Percentiles rank a stretch among this genome's conserved stretches.
Conservation (phyloP, 2,329 filamentous ascomycete genomes). For the Aspergillus sp. region DNA sequence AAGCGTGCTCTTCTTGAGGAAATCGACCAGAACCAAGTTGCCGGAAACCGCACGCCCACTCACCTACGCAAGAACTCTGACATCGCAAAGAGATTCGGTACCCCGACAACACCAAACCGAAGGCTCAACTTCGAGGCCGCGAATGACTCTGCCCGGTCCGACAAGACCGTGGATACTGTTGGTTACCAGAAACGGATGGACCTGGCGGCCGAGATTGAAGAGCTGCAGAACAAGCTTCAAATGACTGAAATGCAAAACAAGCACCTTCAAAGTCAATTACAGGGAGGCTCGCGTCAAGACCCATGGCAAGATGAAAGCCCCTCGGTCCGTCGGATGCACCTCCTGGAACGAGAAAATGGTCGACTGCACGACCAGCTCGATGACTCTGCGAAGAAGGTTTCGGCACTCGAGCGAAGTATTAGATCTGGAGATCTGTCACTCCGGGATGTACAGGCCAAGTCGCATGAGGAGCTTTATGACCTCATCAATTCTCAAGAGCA, state of each 20-base stretch:
- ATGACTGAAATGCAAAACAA: slow-evolving; percentile 93
- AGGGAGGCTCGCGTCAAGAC: slow-evolving; percentile 63
- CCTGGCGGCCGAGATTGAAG: slow-evolving; percentile 83
- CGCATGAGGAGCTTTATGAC: slow-evolving; percentile 90
- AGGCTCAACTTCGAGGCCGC: slow-evolving; percentile 63
- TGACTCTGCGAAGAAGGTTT: slow-evolving; percentile 90
- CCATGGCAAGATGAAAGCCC: slow-evolving; percentile 71
- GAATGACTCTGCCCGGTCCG: slow-evolving; percentile 77
- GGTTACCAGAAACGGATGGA: slow-evolving; percentile 89
- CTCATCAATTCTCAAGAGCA: slow-evolving; percentile 92
- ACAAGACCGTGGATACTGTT: slow-evolving; percentile 79
- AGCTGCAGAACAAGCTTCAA: slow-evolving; percentile 91
- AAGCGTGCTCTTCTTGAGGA: slow-evolving; percentile 79
- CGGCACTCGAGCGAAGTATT: slow-evolving; percentile 80
- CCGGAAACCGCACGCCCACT: slow-evolving; percentile 70
- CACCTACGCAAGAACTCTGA: slow-evolving; percentile 63
- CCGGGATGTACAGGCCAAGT: slow-evolving; percentile 87
- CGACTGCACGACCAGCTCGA: slow-evolving; percentile 92
- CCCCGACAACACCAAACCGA: slow-evolving; percentile 74
- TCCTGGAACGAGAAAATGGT: slow-evolving; percentile 88
- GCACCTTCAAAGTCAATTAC: slow-evolving; percentile 84
- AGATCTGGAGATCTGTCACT: slow-evolving; percentile 83
- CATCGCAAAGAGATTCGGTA: slow-evolving; percentile 63
- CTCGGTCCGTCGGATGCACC: slow-evolving; percentile 77
- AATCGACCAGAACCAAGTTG: slow-evolving; percentile 78